Conservation (phyloP, 805 yeast genomes). For the Yueomyces sp. region DNA sequence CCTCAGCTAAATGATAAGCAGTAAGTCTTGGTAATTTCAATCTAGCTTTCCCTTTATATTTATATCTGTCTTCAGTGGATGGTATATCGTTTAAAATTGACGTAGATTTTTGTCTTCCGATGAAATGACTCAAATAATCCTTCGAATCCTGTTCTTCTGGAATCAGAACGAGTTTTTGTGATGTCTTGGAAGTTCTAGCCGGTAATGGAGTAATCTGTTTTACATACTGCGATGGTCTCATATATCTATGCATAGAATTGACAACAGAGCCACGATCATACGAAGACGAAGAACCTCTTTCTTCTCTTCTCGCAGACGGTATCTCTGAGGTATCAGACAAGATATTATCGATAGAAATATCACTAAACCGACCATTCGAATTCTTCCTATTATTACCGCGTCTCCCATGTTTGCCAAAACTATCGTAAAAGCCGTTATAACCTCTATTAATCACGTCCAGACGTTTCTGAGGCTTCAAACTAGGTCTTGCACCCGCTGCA, state of each 20-base stretch:
- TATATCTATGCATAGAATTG: conserved; percentile 4
- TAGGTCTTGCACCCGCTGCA: conserved; percentile 19
- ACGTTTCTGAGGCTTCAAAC: not conserved
- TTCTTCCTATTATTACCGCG: not conserved
- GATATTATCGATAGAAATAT: conserved; percentile 69
- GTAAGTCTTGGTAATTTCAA: conserved; percentile 70
- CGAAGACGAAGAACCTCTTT: conserved; percentile 28
- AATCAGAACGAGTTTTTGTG: conserved; percentile 75
- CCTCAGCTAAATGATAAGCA: conserved; percentile 83
- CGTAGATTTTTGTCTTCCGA: not conserved
- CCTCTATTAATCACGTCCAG: not conserved
- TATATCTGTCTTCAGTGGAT: conserved; percentile 1
- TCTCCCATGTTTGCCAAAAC: not conserved
- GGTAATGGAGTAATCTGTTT: conserved; percentile 20
- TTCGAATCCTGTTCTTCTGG: conserved; percentile 34
- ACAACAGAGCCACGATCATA: conserved; percentile 9
- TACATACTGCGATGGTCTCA: not conserved
- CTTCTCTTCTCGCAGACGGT: conserved; percentile 54
- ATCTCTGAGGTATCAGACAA: conserved; percentile 72
- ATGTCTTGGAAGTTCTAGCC: conserved; percentile 72
- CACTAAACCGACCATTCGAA: conserved; percentile 40
- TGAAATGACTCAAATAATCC: not conserved
- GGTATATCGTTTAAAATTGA: not conserved
- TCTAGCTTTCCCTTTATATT: conserved; percentile 25
- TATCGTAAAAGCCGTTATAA: not conserved